Evolutionary conservation across 192 early-diverging fungal genomes (phyloP), one percentile per base, ranked within the genome.

Genomic region (Podila verticillata): DNA sequence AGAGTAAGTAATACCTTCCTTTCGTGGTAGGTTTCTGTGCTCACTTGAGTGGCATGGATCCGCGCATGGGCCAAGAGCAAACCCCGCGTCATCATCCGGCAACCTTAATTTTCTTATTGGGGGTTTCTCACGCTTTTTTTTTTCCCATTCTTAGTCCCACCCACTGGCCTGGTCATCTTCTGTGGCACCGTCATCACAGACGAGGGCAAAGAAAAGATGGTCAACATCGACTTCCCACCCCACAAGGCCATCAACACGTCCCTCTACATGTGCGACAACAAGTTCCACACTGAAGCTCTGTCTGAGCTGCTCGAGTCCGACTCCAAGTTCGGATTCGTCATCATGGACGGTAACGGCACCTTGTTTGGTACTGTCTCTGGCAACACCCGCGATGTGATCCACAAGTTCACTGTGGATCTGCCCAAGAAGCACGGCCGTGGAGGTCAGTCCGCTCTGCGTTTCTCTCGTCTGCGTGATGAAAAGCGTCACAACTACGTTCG

Each of bases 401-500:
- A 96, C 88, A 95, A 96, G 84, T 90, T 99, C 65, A 85, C 91
- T n/a, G 98, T 99, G 51, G 98, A 99, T 80, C 81, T 99, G 82
- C 98, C 98, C 80, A 99, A 99, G 90, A 99, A 99, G 93, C 98
- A 99, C 91, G 98, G 98, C 57, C 95, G 98, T 89, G 98, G 98
- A 90, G 98, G 98, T 92, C 98, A 99, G 86, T 99, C 98, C 17
- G 98, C 98, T 29, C 91, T 98, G 83, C 96, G 98, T 94, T 99
- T 99, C 82, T 93, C 96, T 4, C 98, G 98, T 93, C 91, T 99
- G 68, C 95, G 98, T 82, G 95, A 96, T 66, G 98, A 99, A 86
- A 97, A 96, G 87, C 95, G 98, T 57, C 98, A 98, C 89, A 95
- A 99, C 85, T 99, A 99, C 71, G 92, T 99, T 66, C 93, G 98